phyloP scores from a whole-genome alignment of 1,284 basidiomycete species.

The Stygiomarasmius scandens region DNA sequence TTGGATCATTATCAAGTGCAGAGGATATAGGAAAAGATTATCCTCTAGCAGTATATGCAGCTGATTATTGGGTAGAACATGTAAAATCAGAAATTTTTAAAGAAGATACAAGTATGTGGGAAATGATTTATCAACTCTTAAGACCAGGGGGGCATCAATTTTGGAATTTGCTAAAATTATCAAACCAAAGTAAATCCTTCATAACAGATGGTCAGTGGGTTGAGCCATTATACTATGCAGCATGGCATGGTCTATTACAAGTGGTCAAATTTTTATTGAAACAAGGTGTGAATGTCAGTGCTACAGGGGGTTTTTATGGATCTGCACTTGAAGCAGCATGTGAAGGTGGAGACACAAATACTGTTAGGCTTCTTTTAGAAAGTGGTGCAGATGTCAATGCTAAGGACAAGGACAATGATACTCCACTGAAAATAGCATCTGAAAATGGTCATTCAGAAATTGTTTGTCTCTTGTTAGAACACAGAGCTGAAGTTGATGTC shows the following conservation, averaged over 20 bases:
- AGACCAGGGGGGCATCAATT: too few relatives aligned
- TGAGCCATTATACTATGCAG: not conserved
- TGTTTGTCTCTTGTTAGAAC: slow-evolving; percentile 7
- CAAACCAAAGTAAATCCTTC: not conserved
- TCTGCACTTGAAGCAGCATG: slow-evolving; percentile 11
- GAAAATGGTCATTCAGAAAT: slow-evolving; percentile 6
- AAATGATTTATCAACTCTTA: not conserved
- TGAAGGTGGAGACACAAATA: not conserved
- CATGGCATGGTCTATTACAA: not conserved
- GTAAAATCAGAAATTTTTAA: not conserved
- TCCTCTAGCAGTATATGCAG: not conserved
- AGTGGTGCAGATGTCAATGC: slow-evolving; percentile 13
- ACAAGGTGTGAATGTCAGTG: not conserved
- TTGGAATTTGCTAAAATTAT: too few relatives aligned
- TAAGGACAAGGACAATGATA: not conserved
- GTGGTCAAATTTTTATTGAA: not conserved
- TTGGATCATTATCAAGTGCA: not conserved
- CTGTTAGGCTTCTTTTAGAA: slow-evolving; percentile 11
- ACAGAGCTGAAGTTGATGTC: slow-evolving; percentile 12
- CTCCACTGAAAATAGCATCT: slow-evolving; percentile 13
- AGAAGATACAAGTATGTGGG: not conserved
- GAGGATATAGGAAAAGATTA: not conserved
- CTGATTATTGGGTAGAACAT: not conserved
- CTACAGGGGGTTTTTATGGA: not conserved
- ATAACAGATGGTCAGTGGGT: not conserved